Evolutionary conservation across 805 yeast species (phyloP).

Genomic region (Yueomyces sinensis): DNA sequence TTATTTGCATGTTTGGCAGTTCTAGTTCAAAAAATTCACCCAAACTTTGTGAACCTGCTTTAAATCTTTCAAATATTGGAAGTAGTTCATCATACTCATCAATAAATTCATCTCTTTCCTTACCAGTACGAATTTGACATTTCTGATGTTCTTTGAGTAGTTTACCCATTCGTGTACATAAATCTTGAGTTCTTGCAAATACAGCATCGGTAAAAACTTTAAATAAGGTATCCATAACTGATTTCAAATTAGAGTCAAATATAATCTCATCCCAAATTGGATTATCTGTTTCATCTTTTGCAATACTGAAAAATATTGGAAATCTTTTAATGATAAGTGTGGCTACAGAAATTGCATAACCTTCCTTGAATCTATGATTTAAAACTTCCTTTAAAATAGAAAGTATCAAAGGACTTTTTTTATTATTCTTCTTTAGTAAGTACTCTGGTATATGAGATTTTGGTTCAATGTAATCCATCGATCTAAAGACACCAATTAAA

Average conservation of each 20-base stretch:
- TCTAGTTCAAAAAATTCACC: constrained; percentile 29
- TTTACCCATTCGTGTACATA: constrained; percentile 26
- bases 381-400: constrained; percentile 34
- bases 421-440: constrained; percentile 23
- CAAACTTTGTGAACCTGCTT: constrained; percentile 29
- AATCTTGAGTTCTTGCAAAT: constrained; percentile 23
- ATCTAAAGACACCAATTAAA: constrained; percentile 41
- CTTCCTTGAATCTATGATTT: constrained; percentile 26
- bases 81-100: constrained; percentile 22
- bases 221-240: constrained; percentile 26
- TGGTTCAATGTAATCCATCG: constrained; percentile 28
- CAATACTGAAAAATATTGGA: constrained; percentile 16
- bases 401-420: constrained; percentile 29
- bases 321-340: constrained; percentile 39
- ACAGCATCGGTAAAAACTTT: constrained; percentile 32
- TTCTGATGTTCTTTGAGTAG: constrained; percentile 31
- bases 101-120: constrained; percentile 28
- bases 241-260: constrained; percentile 14
- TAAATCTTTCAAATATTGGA: constrained; percentile 33
- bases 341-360: constrained; percentile 27
- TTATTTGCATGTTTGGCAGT: constrained; percentile 24
- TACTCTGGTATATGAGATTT: constrained; percentile 32
- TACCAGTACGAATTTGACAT: constrained; percentile 57
- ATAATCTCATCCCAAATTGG: constrained; percentile 17
- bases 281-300: constrained; percentile 13